phyloP scores from a whole-genome alignment of 352 stramenopile species.

The Pythium phragmiticola region DNA sequence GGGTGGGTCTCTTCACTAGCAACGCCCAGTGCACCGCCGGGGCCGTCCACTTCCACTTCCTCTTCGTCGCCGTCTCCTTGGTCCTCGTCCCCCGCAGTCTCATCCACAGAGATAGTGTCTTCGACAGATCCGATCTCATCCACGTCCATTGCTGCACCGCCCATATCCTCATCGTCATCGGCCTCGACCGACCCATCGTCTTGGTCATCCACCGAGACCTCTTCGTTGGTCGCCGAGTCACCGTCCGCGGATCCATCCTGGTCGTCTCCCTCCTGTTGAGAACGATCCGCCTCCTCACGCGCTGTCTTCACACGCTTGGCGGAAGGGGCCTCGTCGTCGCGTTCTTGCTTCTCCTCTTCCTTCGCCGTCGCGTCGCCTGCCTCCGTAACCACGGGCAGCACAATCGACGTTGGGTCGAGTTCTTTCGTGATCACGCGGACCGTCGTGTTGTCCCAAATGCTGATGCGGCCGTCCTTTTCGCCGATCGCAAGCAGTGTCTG shows the following conservation, averaged over 20 bases:
- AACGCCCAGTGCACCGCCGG: not conserved
- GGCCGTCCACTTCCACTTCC: constrained; percentile 28
- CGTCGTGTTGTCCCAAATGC: constrained; percentile 80
- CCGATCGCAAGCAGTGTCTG: constrained; percentile 71
- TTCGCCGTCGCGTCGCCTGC: not conserved
- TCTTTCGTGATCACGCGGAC: constrained; percentile 78
- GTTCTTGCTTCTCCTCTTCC: not conserved
- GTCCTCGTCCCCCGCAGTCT: constrained; percentile 20
- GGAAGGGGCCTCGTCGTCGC: constrained; percentile 10
- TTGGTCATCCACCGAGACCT: constrained; percentile 39
- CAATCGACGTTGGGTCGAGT: constrained; percentile 67
- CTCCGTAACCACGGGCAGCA: constrained; percentile 32
- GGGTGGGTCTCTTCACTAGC: not conserved
- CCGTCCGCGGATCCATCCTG: constrained; percentile 24
- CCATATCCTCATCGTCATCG: constrained; percentile 37
- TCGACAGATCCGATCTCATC: constrained; percentile 20
- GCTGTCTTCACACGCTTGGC: constrained; percentile 3
- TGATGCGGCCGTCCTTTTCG: constrained; percentile 78
- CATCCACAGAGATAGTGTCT: constrained; percentile 25
- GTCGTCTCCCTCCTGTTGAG: constrained; percentile 11
- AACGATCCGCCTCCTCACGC: constrained; percentile 3
- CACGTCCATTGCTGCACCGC: constrained; percentile 20
- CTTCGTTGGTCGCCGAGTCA: constrained; percentile 34
- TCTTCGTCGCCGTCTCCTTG: constrained; percentile 24
- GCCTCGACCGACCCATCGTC: constrained; percentile 21